Base-by-base conservation (phyloP, 805 yeast species). In the Myxozyma vanderwaltii region DNA sequence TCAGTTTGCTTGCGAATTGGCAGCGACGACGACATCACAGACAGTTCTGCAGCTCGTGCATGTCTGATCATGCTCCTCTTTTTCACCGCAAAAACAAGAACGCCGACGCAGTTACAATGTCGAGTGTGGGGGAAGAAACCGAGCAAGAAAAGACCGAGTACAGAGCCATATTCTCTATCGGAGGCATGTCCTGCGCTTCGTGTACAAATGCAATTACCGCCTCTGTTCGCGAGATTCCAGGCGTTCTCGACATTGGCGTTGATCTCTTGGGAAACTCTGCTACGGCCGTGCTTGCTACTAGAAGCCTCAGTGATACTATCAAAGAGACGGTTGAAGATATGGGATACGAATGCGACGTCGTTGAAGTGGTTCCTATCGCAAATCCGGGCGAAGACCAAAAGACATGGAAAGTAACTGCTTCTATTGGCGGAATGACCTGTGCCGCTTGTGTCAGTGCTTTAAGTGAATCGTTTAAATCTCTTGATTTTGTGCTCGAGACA, bases 401-500 rank as follows among this genome's bases (percentile, higher is more conserved):
- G 56, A 59, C 71, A 26, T 80, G 75, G 65, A 80, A 79, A 65
- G 81, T 85, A 7, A 74, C 78, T 10, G 90, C 89, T 0, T 73
- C 83, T 0, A 82, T 88, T 45, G 88, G 86, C 10, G 92, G 91
- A 2, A 86, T 87, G 71, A 83, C 90, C 0, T 88, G 92, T 72
- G 84, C 88, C 6, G 82, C 89, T 0, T 86, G 94, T 71, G 83
- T 83, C 1, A 77, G 77, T 41, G 75, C 91, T 0, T 81, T 88
- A 10, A 72, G 76, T 8, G 72, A 76, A 7, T 33, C 82, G 76
- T 26, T 69, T 69, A 35, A 79, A 21, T 56, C 75, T 3, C 67
- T 86, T 40, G 79, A 81, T 1, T 84, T 81, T 69, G 81, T 87
- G 2, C 26, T 19, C 10, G 82, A 80, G 17, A 76, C 79, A 35